Evolutionary conservation across 2,329 filamentous ascomycete species (phyloP).

Genomic region (Samsoniella hepiali): DNA sequence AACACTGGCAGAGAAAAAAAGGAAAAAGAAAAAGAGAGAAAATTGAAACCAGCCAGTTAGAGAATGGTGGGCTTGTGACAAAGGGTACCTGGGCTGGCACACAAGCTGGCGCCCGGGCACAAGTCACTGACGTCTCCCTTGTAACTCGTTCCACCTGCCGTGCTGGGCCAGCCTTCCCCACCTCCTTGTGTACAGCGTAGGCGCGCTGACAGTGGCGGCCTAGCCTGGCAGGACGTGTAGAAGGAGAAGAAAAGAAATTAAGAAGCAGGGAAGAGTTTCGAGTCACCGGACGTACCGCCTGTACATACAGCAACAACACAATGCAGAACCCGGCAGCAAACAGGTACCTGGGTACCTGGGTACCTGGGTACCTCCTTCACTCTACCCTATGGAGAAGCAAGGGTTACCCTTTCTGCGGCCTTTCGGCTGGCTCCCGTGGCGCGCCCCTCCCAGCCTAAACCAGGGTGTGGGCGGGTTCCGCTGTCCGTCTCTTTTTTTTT

Average conservation of each 20-base stretch:
- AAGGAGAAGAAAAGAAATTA: background rate
- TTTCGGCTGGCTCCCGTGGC: background rate
- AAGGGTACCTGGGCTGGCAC: background rate
- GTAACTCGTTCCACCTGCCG: slow-evolving; percentile 8
- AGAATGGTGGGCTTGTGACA: slow-evolving; percentile 8
- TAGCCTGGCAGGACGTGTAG: background rate
- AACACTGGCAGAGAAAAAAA: background rate
- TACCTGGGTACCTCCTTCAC: too few relatives aligned
- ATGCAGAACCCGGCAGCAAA: background rate
- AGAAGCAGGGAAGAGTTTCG: background rate
- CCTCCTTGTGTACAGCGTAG: too few relatives aligned
- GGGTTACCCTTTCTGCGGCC: too few relatives aligned
- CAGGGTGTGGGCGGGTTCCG: background rate
- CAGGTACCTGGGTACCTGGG: background rate
- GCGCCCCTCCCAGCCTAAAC: slow-evolving; percentile 7
- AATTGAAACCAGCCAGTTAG: slow-evolving; percentile 6
- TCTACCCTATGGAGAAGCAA: background rate
- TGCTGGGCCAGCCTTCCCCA: background rate
- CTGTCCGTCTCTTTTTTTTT: background rate
- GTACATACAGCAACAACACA: background rate
- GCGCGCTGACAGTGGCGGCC: background rate
- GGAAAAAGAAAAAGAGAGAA: background rate
- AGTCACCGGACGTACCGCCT: background rate
- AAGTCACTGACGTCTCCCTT: background rate
- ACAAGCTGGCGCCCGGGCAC: background rate